Base-by-base conservation (phyloP, 2,329 filamentous ascomycete species). In the Alternaria sp. region DNA sequence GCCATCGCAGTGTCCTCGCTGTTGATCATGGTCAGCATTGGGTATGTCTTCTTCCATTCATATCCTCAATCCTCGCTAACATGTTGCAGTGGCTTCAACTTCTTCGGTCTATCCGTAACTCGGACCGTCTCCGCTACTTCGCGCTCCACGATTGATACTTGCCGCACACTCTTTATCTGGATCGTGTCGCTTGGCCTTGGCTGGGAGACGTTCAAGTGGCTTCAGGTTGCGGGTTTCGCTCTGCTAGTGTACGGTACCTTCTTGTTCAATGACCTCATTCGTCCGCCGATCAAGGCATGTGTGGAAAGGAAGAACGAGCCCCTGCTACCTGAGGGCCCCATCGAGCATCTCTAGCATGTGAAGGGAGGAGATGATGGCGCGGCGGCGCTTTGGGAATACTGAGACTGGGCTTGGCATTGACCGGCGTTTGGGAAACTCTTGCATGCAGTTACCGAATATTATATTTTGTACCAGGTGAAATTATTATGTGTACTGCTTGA, bases 161-260 rank as follows among this genome's bases (percentile, higher is more conserved):
- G 94, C 84, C 89, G 94, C 41, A 99, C 95, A 0, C 87, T 99
- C 1, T 98, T 99, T 82, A 98, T 99, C 80, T 99, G 95, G 95
- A 86, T 99, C 28, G 92, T 97, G 14, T 97, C 93, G 18, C 87
- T 99, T 5, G 92, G 91, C 4, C 86, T 99, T 2, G 94, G 94
- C 62, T 99, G 95, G 95, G 95, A 99, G 82, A 90, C 88, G 0
- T 98, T 99, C 87, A 98, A 98, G 81, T 96, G 92, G 91, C 86
- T 99, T 7, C 95, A 99, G 81, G 92, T 99, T 14, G 78, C 88
- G 3, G 95, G 95, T 2, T 99, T 99, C 71, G 91, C 83, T 2
- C 82, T 97, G 67, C 86, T 99, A 36, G 95, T 99, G 14, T 99
- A 97, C 77, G 96, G 95, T 67, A 99, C 94, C 2, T 97, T 97